These are phyloP conservation scores for Elaphomyces granulatus DNA, from an alignment of 495 filamentous ascomycete genomes.

Conservation along the genomic window DNA sequence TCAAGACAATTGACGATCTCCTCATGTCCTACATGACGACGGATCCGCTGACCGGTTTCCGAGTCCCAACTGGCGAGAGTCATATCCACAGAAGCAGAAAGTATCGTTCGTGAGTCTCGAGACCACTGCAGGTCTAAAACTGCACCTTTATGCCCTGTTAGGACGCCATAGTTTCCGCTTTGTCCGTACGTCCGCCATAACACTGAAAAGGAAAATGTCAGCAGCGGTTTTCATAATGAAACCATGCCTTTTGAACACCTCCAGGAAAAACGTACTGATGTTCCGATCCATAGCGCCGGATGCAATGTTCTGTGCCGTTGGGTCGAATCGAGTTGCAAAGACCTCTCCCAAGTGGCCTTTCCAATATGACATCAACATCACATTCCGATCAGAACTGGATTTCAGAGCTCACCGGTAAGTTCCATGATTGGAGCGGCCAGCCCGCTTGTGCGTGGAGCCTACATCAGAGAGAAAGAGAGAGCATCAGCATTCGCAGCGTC, in stretches of 20 bases:
- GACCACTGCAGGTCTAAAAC: conserved; percentile 93
- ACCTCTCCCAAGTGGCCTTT: conserved; percentile 61
- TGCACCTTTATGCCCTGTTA: conserved; percentile 80
- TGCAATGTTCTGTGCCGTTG: conserved; percentile 73
- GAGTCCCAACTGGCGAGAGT: conserved; percentile 91
- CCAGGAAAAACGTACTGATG: conserved; percentile 47
- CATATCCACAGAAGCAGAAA: conserved; percentile 87
- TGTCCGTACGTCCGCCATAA: conserved; percentile 85
- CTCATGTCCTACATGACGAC: conserved; percentile 83
- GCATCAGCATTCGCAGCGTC: no score
- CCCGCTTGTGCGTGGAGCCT: conserved; percentile 72
- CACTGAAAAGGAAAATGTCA: conserved; percentile 34
- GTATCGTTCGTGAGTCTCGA: conserved; percentile 77
- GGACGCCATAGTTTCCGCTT: conserved; percentile 82
- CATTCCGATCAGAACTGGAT: not conserved
- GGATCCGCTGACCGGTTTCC: conserved; percentile 73
- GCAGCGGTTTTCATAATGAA: conserved; percentile 9
- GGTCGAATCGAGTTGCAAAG: conserved; percentile 83
- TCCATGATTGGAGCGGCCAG: conserved; percentile 93
- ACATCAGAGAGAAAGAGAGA: conserved; percentile 10
- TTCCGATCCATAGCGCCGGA: conserved; percentile 91
- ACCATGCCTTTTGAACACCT: not conserved
- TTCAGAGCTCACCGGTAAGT: conserved; percentile 48
- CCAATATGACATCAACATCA: conserved; percentile 3
- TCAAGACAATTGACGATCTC: conserved; percentile 87